Conservation (phyloP, 768 basidiomycete genomes). For the Lactarius quietus region DNA sequence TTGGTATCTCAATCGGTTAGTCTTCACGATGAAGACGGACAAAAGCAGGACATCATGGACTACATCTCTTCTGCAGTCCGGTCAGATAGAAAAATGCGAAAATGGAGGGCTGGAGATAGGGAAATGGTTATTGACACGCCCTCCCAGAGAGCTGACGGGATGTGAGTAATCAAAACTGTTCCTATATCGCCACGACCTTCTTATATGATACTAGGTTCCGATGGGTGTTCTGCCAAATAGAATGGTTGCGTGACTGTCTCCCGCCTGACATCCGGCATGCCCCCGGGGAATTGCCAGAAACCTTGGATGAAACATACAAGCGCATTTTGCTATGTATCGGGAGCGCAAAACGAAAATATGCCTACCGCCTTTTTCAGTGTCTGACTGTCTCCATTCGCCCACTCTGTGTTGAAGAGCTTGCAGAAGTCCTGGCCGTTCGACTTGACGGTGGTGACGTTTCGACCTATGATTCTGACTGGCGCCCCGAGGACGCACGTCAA, state of each 20-base stretch:
- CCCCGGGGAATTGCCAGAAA: background rate
- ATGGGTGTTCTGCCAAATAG: constrained; percentile 4
- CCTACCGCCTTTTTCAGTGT: constrained; percentile 1
- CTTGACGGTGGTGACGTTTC: background rate
- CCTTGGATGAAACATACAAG: constrained; percentile 1
- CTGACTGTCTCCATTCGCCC: background rate
- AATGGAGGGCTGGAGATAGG: background rate
- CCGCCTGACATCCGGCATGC: background rate
- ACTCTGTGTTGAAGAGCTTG: constrained; percentile 10
- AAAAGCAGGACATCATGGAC: background rate
- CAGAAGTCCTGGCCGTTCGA: background rate
- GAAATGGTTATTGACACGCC: background rate
- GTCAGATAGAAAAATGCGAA: background rate
- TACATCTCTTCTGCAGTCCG: background rate
- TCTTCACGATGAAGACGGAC: background rate
- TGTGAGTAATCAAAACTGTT: background rate
- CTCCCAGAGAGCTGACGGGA: background rate
- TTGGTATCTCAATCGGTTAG: background rate
- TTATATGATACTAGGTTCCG: background rate
- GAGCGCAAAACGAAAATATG: background rate
- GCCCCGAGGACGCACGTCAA: background rate
- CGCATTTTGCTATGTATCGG: background rate
- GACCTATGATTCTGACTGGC: background rate
- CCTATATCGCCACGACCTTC: background rate
- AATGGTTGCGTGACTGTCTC: background rate